A percentile compares a stretch with the other conserved stretches of the same genome.
These are phyloP conservation scores for Gossypium stocksii DNA, from an alignment of 345 rosid genomes.

Conservation along the genomic window DNA sequence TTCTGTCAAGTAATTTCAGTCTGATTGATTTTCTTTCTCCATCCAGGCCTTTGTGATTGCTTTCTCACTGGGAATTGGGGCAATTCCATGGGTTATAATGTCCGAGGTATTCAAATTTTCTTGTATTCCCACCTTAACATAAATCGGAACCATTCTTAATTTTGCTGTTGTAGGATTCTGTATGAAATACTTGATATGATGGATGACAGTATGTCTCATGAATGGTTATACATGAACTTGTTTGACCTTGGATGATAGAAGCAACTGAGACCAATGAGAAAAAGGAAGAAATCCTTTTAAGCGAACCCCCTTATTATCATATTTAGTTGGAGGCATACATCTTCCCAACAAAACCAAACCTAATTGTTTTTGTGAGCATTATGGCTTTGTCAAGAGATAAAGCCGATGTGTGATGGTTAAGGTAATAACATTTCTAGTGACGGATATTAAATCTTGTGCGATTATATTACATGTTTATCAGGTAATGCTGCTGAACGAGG, in stretches of 20 bases:
- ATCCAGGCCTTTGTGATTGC: constrained; percentile 63
- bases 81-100: constrained; percentile 97
- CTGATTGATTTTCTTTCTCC: not conserved
- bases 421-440: not conserved
- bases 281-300: not conserved
- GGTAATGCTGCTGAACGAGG: not conserved
- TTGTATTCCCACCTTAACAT: not conserved
- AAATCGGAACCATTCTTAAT: not conserved
- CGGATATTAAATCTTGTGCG: not conserved
- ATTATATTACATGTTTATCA: not conserved
- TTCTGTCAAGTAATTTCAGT: not conserved
- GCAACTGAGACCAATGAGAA: not conserved
- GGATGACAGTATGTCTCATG: not conserved
- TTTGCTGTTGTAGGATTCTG: not conserved
- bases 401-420: not conserved
- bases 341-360: not conserved
- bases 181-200: not conserved
- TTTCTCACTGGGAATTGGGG: constrained; percentile 91
- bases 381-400: not conserved
- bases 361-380: not conserved
- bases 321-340: not conserved
- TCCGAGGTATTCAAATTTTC: constrained; percentile 65
- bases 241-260: not conserved
- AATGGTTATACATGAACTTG: not conserved
- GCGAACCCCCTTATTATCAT: not conserved